Percentiles rank a stretch among this genome's conserved stretches.
These are phyloP conservation scores for Bolboschoenoplectus hybrid DNA, from an alignment of 202 grass and related monocot species.

Conservation along the genomic window DNA sequence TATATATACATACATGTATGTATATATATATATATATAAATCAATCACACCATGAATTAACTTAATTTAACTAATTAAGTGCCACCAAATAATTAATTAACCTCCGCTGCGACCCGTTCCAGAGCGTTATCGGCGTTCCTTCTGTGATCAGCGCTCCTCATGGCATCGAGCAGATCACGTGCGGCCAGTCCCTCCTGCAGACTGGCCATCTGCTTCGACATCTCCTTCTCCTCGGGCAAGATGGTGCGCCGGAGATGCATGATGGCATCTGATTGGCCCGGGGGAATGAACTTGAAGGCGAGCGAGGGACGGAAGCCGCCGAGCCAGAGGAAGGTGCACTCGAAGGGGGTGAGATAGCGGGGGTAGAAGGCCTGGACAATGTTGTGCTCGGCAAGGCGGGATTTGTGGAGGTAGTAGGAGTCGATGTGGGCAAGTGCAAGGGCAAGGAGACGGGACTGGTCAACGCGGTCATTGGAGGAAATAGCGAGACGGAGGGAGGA, in stretches of 20 bases:
- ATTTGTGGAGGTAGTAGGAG: conserved; percentile 55
- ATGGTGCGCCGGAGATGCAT: conserved; percentile 41
- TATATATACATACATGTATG: too few species aligned
- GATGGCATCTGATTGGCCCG: not conserved
- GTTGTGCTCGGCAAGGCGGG: conserved; percentile 56
- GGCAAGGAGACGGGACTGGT: conserved; percentile 39
- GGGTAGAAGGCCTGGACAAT: conserved; percentile 59
- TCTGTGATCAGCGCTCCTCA: not conserved
- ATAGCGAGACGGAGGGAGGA: conserved; percentile 48
- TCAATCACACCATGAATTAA: not conserved
- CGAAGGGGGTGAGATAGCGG: conserved; percentile 71
- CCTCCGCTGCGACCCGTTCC: conserved; percentile 22
- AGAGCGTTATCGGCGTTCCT: conserved; percentile 39
- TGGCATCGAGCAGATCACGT: conserved; percentile 48
- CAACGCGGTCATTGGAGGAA: not conserved
- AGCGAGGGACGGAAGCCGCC: conserved; percentile 72
- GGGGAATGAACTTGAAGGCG: conserved; percentile 55
- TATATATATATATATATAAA: not conserved
- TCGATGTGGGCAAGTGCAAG: conserved; percentile 50
- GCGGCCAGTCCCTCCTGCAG: conserved; percentile 66
- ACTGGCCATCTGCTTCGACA: conserved; percentile 56
- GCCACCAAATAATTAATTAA: not conserved
- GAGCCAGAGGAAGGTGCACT: conserved; percentile 82
- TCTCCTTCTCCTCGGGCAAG: conserved; percentile 41
- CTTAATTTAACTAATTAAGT: not conserved